A percentile compares a stretch with the other conserved stretches of the same genome.
Conservation (phyloP, 139 green algal genomes). For the Chlamydomonas sp. region DNA sequence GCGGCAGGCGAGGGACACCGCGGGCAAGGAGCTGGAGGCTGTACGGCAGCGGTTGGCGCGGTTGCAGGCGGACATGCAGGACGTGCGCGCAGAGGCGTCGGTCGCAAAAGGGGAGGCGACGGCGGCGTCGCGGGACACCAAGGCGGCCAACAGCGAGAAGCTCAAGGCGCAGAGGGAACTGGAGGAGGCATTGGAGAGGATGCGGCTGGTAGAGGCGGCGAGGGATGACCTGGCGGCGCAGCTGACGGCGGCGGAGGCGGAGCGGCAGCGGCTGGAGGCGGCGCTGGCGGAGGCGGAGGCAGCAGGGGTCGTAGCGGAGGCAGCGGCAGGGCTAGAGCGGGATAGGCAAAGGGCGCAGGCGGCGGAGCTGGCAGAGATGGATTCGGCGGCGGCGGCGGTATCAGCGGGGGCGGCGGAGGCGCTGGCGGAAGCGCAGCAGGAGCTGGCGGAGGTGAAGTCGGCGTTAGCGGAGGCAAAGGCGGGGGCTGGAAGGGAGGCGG, state of each 20-base stretch:
- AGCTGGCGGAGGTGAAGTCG: background rate
- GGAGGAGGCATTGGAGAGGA: slow-evolving; percentile 14
- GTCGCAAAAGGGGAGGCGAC: slow-evolving; percentile 7
- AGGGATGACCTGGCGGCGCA: background rate
- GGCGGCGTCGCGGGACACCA: slow-evolving; percentile 22
- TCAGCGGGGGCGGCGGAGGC: background rate
- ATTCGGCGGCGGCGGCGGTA: background rate
- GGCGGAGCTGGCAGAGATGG: background rate
- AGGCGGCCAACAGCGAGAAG: slow-evolving; percentile 26
- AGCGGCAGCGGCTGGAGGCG: background rate
- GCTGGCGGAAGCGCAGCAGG: background rate
- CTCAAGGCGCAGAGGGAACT: slow-evolving; percentile 22
- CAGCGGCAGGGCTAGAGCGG: background rate
- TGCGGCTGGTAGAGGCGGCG: slow-evolving; percentile 2
- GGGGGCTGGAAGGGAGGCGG: background rate
- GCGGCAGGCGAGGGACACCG: background rate
- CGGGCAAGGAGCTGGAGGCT: slow-evolving; percentile 14
- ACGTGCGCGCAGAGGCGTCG: slow-evolving; percentile 10
- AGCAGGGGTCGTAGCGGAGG: background rate
- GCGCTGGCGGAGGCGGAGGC: background rate
- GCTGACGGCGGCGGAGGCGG: background rate
- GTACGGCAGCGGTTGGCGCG: slow-evolving; percentile 1
- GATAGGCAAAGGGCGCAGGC: too few species aligned
- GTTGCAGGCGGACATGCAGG: slow-evolving; percentile 16
- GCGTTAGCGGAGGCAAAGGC: background rate